phyloP scores from a whole-genome alignment of 352 stramenopile species.

The Globisporangium polare region DNA sequence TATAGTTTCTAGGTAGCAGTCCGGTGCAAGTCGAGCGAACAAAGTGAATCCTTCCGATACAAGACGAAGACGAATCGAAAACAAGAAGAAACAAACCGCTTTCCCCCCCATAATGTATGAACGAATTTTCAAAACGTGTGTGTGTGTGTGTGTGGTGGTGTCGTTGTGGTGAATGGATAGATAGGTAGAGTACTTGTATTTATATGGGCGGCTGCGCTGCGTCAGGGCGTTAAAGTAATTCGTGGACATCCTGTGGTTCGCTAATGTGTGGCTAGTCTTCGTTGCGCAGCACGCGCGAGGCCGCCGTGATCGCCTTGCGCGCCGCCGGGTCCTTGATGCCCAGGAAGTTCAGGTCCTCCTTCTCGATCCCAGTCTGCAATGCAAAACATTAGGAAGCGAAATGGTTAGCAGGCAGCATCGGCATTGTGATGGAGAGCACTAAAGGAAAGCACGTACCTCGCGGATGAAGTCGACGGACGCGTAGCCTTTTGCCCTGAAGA shows the following conservation, averaged over 20 bases:
- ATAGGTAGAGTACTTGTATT: slow-evolving; percentile 12
- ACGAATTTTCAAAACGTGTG: slow-evolving; percentile 7
- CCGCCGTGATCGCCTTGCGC: slow-evolving; percentile 56
- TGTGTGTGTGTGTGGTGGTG: not conserved
- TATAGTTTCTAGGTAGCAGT: slow-evolving; percentile 8
- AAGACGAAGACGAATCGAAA: not conserved
- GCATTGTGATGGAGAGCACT: not conserved
- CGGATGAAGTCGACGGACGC: slow-evolving; percentile 78
- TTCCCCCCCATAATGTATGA: slow-evolving; percentile 11
- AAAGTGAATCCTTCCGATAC: not conserved
- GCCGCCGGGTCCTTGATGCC: slow-evolving; percentile 66
- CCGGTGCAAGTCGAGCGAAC: not conserved
- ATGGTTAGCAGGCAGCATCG: not conserved
- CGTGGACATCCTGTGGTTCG: not conserved
- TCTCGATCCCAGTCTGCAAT: slow-evolving; percentile 75
- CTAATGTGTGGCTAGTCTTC: slow-evolving; percentile 25
- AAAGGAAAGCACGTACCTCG: slow-evolving; percentile 42
- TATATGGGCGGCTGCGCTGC: not conserved
- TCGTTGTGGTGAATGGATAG: not conserved
- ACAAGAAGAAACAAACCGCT: slow-evolving; percentile 1
- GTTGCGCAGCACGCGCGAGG: slow-evolving; percentile 47
- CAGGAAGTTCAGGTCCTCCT: slow-evolving; percentile 84
- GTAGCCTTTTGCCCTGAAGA: slow-evolving; percentile 79
- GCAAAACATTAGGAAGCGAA: not conserved
- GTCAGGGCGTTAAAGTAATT: slow-evolving; percentile 10